Percentiles rank a stretch among this genome's conserved stretches.
phyloP scores from a whole-genome alignment of 2,329 filamentous ascomycete genomes.

The Diaporthe sp. region DNA sequence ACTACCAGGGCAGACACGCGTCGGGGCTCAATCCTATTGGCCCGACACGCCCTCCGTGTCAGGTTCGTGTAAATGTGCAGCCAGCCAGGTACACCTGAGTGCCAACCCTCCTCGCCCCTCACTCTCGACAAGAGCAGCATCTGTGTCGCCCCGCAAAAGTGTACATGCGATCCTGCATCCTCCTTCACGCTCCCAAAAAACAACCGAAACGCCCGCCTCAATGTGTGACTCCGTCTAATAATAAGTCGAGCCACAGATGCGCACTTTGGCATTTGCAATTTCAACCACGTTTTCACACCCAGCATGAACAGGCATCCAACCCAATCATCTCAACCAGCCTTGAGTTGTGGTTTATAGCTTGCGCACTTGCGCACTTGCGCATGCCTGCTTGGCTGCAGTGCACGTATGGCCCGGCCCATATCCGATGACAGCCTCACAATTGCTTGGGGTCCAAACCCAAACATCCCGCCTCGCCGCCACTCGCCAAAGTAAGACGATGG shows the following conservation, averaged over 20 bases:
- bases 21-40: slow-evolving; percentile 17
- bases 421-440: background rate
- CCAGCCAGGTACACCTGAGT: slow-evolving; percentile 32
- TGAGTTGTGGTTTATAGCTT: background rate
- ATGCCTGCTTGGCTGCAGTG: background rate
- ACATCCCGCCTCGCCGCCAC: background rate
- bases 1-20: background rate
- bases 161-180: slow-evolving; percentile 28
- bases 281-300: background rate
- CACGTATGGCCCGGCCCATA: background rate
- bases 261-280: background rate
- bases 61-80: slow-evolving; percentile 27
- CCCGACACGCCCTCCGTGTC: slow-evolving; percentile 8
- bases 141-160: slow-evolving; percentile 2
- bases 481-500: background rate
- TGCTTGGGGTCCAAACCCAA: background rate
- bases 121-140: background rate
- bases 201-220: slow-evolving; percentile 26
- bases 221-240: background rate
- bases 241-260: background rate
- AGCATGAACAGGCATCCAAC: background rate
- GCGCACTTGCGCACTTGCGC: background rate
- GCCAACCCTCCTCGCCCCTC: slow-evolving; percentile 34
- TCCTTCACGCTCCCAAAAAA: slow-evolving; percentile 3
- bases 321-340: slow-evolving; percentile 1